These are phyloP conservation scores for Grosmannia clavigera DNA, from an alignment of 2,329 filamentous ascomycete species.

Conservation along the genomic window DNA sequence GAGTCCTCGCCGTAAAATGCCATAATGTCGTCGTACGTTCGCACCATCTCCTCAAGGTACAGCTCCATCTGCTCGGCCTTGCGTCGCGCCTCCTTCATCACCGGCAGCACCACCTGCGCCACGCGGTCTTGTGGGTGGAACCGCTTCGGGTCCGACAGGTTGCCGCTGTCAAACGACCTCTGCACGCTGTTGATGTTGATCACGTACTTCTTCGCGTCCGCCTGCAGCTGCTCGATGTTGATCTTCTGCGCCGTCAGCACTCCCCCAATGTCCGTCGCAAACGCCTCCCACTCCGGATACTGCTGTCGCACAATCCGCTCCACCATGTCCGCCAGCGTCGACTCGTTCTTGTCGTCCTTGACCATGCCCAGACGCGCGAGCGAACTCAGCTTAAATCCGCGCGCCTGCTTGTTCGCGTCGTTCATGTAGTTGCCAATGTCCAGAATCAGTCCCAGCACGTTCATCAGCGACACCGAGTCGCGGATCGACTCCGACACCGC, in stretches of 20 bases:
- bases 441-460: conserved; percentile 86
- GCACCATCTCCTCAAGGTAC: conserved; percentile 85
- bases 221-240: conserved; percentile 83
- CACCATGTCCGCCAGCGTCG: conserved; percentile 87
- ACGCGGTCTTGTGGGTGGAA: conserved; percentile 97
- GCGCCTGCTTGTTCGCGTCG: conserved; percentile 95
- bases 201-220: conserved; percentile 84
- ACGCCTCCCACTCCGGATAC: conserved; percentile 90
- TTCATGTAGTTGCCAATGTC: conserved; percentile 99
- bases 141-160: conserved; percentile 89
- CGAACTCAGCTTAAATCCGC: conserved; percentile 94
- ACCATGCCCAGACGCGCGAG: conserved; percentile 90
- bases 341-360: conserved; percentile 98
- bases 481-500: conserved; percentile 77
- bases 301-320: conserved; percentile 94
- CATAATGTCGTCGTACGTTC: conserved; percentile 91
- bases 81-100: conserved; percentile 90
- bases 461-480: conserved; percentile 88
- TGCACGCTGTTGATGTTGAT: conserved; percentile 92
- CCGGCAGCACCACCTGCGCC: conserved; percentile 76
- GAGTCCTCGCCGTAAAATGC: conserved; percentile 92
- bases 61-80: conserved; percentile 94
- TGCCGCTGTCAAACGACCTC: conserved; percentile 80
- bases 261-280: conserved; percentile 69
- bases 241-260: conserved; percentile 76